Percentiles rank a stretch among this genome's conserved stretches.
These are phyloP conservation scores for Dalechampia spathulata DNA, from an alignment of 441 rosid species.

Conservation along the genomic window DNA sequence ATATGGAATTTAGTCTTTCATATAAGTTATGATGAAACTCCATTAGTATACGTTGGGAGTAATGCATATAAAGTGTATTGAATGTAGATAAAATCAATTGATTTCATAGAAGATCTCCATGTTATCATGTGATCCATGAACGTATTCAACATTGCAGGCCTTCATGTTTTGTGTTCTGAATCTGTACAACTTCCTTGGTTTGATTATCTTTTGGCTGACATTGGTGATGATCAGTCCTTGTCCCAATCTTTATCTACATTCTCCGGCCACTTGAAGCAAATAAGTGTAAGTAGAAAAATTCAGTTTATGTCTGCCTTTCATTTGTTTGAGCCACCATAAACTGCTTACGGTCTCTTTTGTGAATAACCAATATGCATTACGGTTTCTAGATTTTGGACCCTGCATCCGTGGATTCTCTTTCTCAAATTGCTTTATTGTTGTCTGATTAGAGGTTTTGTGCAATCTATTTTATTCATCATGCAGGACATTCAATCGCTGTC, in stretches of 20 bases:
- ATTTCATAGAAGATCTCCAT: neutral
- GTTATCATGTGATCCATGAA: conserved; percentile 2
- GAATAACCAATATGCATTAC: neutral
- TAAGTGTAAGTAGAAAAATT: conserved; percentile 51
- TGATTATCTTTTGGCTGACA: conserved; percentile 87
- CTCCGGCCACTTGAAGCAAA: conserved; percentile 92
- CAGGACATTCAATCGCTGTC: conserved; percentile 78
- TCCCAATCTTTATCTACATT: conserved; percentile 90
- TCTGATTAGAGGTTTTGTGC: conserved; percentile 1
- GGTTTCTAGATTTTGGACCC: neutral
- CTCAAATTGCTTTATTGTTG: neutral
- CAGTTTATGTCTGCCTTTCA: neutral
- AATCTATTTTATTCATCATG: conserved; percentile 19
- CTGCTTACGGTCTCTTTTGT: neutral
- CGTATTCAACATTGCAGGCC: conserved; percentile 47
- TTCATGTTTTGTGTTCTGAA: conserved; percentile 78
- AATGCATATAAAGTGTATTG: neutral
- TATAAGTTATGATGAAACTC: conserved; percentile 2
- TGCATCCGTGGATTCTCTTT: conserved; percentile 5
- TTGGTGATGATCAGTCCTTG: conserved; percentile 94
- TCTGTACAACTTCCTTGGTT: conserved; percentile 88
- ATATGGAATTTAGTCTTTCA: neutral
- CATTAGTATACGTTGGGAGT: neutral
- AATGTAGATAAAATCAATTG: neutral
- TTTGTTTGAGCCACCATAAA: neutral